Conservation (phyloP, 129 eudicot species). For the Flaveria ramosissima region DNA sequence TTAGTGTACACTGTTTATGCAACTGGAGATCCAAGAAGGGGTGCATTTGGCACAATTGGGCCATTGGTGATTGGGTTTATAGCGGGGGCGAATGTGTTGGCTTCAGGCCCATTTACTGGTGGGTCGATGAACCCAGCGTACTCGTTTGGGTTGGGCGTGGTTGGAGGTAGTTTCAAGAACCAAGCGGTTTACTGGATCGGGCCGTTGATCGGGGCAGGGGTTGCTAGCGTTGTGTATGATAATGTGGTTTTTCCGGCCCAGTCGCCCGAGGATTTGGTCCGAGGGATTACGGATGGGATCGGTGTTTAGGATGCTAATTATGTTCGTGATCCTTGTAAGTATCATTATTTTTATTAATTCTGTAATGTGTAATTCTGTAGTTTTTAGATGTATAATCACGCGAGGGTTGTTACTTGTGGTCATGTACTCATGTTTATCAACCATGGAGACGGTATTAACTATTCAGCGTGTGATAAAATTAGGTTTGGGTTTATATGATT, state of each 20-base stretch:
- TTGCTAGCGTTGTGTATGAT: slow-evolving; percentile 71
- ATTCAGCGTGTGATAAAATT: too few relatives aligned
- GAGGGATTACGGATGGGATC: slow-evolving; percentile 47
- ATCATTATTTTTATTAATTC: background rate
- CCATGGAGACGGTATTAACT: background rate
- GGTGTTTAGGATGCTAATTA: slow-evolving; percentile 37
- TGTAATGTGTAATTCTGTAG: background rate
- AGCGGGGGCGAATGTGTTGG: slow-evolving; percentile 80
- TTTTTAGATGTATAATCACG: background rate
- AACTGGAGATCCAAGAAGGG: slow-evolving; percentile 70
- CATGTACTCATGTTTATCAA: background rate
- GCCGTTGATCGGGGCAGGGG: slow-evolving; percentile 75
- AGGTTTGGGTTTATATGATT: too few relatives aligned
- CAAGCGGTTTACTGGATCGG: slow-evolving; percentile 98
- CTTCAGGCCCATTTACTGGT: slow-evolving; percentile 87
- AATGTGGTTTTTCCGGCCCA: slow-evolving; percentile 69
- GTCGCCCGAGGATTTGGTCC: slow-evolving; percentile 49
- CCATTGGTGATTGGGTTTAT: slow-evolving; percentile 74
- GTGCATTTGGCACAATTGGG: slow-evolving; percentile 57
- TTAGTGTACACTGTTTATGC: slow-evolving; percentile 78
- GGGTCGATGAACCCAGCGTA: slow-evolving; percentile 96
- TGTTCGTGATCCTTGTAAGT: background rate
- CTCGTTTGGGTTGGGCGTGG: slow-evolving; percentile 68
- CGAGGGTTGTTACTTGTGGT: too few relatives aligned
- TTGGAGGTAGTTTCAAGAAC: slow-evolving; percentile 80